These are phyloP conservation scores for Metschnikowia santaceciliae DNA, from an alignment of 805 yeast species.

Conservation along the genomic window DNA sequence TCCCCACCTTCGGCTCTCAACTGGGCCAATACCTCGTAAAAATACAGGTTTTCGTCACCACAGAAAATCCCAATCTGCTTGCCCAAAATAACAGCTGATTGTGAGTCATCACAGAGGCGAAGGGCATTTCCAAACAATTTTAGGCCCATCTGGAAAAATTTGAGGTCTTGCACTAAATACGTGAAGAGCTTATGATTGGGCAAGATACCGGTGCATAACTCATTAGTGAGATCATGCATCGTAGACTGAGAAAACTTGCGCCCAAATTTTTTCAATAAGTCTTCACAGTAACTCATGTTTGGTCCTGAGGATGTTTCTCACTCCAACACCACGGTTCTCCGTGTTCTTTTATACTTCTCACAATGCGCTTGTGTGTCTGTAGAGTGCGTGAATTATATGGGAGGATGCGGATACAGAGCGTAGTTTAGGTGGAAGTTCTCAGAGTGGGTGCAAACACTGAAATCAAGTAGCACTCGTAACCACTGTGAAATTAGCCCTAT, in stretches of 20 bases:
- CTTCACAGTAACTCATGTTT: conserved; percentile 18
- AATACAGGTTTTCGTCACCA: conserved; percentile 47
- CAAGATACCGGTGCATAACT: conserved; percentile 45
- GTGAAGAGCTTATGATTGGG: conserved; percentile 39
- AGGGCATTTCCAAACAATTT: conserved; percentile 43
- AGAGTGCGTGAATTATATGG: conserved; percentile 4
- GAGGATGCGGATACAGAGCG: not conserved
- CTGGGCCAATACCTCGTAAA: conserved; percentile 24
- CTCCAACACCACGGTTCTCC: not conserved
- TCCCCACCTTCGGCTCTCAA: conserved; percentile 18
- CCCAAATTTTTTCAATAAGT: conserved; percentile 21
- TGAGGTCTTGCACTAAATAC: conserved; percentile 47
- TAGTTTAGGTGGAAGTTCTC: not conserved
- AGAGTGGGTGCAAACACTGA: not conserved
- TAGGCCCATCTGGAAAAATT: conserved; percentile 42
- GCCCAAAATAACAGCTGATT: conserved; percentile 38
- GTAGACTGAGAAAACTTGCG: conserved; percentile 27
- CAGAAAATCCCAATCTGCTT: conserved; percentile 51
- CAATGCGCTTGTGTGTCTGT: conserved; percentile 11
- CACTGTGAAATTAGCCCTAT: not conserved
- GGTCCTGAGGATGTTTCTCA: not conserved
- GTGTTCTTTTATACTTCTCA: not conserved
- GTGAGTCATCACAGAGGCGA: conserved; percentile 38
- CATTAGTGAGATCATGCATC: conserved; percentile 40
- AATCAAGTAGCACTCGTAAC: not conserved